Conservation (phyloP, 371 early-diverging fungal genomes). For the Blastocladiella emersonii region DNA sequence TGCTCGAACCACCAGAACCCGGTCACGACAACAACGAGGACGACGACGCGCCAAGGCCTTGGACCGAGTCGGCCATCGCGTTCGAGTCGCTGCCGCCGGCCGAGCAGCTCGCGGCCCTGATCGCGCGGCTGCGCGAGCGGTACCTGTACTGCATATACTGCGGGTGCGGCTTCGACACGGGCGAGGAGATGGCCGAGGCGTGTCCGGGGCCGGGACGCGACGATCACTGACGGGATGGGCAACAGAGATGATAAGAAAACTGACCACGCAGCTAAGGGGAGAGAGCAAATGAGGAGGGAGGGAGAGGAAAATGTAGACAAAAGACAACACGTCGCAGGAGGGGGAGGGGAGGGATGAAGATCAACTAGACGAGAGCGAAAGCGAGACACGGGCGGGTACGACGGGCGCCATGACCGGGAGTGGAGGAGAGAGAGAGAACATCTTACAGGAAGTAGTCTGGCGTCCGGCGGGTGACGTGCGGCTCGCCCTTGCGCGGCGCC, state of each 20-base stretch:
- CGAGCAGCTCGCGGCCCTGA: conserved; percentile 26
- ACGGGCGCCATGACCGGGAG: too few species aligned
- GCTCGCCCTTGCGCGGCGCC: conserved; percentile 94
- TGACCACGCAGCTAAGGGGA: too few species aligned
- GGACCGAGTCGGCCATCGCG: background rate
- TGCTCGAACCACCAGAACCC: background rate
- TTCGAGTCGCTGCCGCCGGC: conserved; percentile 10
- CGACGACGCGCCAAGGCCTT: background rate
- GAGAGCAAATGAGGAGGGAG: too few species aligned
- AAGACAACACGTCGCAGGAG: too few species aligned
- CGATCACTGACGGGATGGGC: conserved; percentile 29
- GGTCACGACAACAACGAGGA: background rate
- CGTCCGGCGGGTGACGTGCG: conserved; percentile 93
- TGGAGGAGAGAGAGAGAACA: too few species aligned
- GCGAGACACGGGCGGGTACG: too few species aligned
- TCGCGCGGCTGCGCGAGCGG: conserved; percentile 29
- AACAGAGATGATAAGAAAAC: too few species aligned
- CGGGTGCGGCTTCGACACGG: conserved; percentile 30
- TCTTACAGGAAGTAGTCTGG: conserved; percentile 98
- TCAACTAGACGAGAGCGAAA: too few species aligned
- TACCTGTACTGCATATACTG: conserved; percentile 56
- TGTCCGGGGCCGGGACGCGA: conserved; percentile 48
- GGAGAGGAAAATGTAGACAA: too few species aligned
- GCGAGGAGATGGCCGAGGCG: conserved; percentile 28
- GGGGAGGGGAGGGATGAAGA: too few species aligned